Evolutionary conservation across 768 basidiomycete genomes (phyloP), one percentile per base, ranked within the genome.

Genomic region (Suillus plorans): DNA sequence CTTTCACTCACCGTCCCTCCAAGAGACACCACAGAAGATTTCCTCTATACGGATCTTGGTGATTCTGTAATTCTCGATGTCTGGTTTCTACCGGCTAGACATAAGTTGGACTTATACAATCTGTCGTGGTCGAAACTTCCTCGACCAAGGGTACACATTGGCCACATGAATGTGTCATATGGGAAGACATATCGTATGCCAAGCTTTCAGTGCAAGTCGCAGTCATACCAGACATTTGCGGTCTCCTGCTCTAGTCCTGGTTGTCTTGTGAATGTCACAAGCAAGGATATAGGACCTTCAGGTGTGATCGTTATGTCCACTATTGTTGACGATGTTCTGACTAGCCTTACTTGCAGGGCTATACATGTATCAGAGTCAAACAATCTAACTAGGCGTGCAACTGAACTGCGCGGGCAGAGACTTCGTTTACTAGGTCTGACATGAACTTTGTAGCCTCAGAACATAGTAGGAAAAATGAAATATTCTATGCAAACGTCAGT

Each of bases 1-100:
- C 60, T 74, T 25, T 63, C 67, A 12, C 60, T 74, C 25, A 62
- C 69, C 16, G 61, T 73, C 28, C 72, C 73, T 22, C 42, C 69
- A 2, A 64, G 39, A 60, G 57, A 67, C 45, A 60, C 64, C 36
- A 60, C 50, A 28, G 28, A 13, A 52, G 50, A 52, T 18, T 9
- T 28, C 1, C 28, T 52, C 25, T 18, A 28, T 13, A 18, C 50
- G 28, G 50, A 52, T 28, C 50, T 52, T 10, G 28, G 25, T 4
- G 50, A 52, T 18, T 42, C 60, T 49, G 41, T 61, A 20, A 47
- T 47, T 41, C 60, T 61, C 5, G 60, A 61, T 47, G 25, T 61
- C 5, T 61, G 60, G 60, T 42, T 25, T 44, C 42, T 61, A 13
- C 37, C 41, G 20, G 42, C 45, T 44, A 31, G n/a, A 28, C 41